A percentile compares a stretch with the other conserved stretches of the same genome.
phyloP scores from a whole-genome alignment of 768 basidiomycete genomes.

The Daedaleopsis nitida region DNA sequence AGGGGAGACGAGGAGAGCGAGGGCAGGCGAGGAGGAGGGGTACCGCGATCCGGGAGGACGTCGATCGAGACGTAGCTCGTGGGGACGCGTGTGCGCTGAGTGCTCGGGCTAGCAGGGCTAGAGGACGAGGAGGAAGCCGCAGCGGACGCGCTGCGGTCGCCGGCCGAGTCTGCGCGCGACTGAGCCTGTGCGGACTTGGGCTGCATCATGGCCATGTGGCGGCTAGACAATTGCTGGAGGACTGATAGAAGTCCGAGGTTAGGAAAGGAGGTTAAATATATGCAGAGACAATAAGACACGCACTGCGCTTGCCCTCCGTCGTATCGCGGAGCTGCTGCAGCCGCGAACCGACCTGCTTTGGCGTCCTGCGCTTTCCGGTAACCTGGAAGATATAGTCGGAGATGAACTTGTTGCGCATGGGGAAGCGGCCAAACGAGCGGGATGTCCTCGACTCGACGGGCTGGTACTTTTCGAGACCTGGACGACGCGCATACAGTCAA shows the following conservation, averaged over 20 bases:
- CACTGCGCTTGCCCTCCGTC: conserved; percentile 71
- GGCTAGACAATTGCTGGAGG: conserved; percentile 30
- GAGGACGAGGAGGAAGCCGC: conserved; percentile 11
- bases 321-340: conserved; percentile 80
- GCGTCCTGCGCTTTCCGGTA: conserved; percentile 71
- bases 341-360: conserved; percentile 82
- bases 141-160: conserved; percentile 16
- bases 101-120: conserved; percentile 1
- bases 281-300: conserved; percentile 35
- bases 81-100: conserved; percentile 11
- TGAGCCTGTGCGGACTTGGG: conserved; percentile 14
- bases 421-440: conserved; percentile 31
- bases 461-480: conserved; percentile 32
- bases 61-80: conserved; percentile 19
- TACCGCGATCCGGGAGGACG: conserved; percentile 21
- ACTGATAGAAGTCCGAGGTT: conserved; percentile 21
- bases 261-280: conserved; percentile 1
- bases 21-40: conserved; percentile 18
- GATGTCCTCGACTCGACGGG: conserved; percentile 32
- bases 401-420: conserved; percentile 37
- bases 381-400: conserved; percentile 67
- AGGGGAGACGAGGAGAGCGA: conserved; percentile 23
- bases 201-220: conserved; percentile 25
- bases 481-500: conserved; percentile 3
- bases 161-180: conserved; percentile 9